Conservation (phyloP, 257 asterid species). For the Fraxinus quadrangulata region DNA sequence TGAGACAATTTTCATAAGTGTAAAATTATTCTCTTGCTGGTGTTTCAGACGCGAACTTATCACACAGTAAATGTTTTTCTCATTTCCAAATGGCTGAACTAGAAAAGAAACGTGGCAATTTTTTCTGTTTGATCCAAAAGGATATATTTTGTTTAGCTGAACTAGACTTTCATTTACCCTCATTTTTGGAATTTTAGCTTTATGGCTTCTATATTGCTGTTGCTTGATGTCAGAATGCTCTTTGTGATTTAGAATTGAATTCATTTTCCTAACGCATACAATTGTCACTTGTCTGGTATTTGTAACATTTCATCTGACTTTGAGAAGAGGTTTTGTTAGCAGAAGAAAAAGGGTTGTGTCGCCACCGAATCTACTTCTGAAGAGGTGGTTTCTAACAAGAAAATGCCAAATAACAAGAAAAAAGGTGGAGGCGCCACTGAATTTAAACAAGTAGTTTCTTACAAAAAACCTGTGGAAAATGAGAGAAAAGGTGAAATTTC, state of each 20-base stretch:
- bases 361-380: neutral
- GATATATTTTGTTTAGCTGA: neutral
- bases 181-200: neutral
- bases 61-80: neutral
- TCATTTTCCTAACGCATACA: neutral
- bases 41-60: neutral
- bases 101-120: neutral
- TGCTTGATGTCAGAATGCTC: neutral
- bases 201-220: neutral
- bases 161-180: neutral
- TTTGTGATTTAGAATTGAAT: neutral
- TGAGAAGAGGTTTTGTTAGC: conserved; percentile 21
- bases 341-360: conserved; percentile 15
- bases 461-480: conserved; percentile 31
- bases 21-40: neutral
- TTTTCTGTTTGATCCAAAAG: neutral
- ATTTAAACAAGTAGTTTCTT: conserved; percentile 23
- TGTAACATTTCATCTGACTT: conserved; percentile 22
- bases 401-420: conserved; percentile 35
- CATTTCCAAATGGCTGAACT: neutral
- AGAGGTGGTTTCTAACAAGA: neutral
- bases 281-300: neutral
- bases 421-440: conserved; percentile 10
- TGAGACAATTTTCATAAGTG: neutral
- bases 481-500: conserved; percentile 25